Evolutionary conservation across 2,329 filamentous ascomycete species (phyloP).

Genomic region (Botrytis cinerea): DNA sequence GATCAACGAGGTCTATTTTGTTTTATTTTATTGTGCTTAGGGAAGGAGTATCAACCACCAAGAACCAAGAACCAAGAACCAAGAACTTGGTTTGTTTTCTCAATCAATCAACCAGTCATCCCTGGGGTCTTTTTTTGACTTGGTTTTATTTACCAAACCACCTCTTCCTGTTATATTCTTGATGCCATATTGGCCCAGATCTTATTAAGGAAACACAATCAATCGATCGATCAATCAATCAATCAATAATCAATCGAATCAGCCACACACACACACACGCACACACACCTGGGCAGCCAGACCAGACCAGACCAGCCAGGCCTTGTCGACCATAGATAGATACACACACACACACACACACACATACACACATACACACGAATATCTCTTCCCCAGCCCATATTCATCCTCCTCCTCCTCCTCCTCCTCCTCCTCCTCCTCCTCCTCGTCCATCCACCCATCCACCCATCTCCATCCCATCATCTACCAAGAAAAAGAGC

Average conservation of each 20-base stretch:
- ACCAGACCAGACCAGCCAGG: background rate
- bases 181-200: background rate
- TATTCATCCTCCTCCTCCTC: background rate
- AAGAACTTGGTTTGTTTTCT: background rate
- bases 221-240: background rate
- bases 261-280: background rate
- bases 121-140: background rate
- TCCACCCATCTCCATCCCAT: background rate
- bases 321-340: background rate
- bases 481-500: background rate
- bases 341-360: background rate
- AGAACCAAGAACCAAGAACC: background rate
- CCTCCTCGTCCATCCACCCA: background rate
- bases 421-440: background rate
- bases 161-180: background rate
- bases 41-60: background rate
- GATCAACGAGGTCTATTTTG: background rate
- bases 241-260: constrained; percentile 5
- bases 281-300: background rate
- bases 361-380: background rate
- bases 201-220: background rate
- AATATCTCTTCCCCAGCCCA: background rate
- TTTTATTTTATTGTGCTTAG: background rate
- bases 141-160: background rate
- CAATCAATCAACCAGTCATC: background rate